phyloP scores from a whole-genome alignment of 1,284 basidiomycete genomes.

The Bjerkandera adusta region DNA sequence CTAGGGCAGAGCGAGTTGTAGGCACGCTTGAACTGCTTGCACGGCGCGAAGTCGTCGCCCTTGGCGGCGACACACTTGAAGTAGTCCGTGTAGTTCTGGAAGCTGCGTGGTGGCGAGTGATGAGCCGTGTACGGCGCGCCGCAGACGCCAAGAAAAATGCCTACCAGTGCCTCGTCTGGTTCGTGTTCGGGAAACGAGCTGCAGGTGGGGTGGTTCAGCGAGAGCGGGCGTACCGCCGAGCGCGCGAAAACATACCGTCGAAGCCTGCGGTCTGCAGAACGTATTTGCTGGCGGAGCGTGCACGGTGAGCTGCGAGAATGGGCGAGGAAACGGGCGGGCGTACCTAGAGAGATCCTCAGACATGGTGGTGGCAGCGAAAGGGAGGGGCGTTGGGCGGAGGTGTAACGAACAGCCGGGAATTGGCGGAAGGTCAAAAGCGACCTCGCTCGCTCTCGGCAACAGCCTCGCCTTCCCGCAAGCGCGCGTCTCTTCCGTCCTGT shows the following conservation, averaged over 20 bases:
- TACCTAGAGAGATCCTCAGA: slow-evolving; percentile 62
- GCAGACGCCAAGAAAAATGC: slow-evolving; percentile 24
- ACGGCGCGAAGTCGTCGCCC: slow-evolving; percentile 96
- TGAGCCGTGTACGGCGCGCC: neutral
- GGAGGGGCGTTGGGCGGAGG: slow-evolving; percentile 8
- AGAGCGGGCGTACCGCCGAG: too few species aligned
- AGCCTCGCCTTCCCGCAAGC: too few species aligned
- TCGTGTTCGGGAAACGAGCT: slow-evolving; percentile 95
- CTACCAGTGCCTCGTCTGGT: slow-evolving; percentile 94
- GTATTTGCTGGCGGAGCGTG: slow-evolving; percentile 75
- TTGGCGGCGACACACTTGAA: slow-evolving; percentile 97
- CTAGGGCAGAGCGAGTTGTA: slow-evolving; percentile 98
- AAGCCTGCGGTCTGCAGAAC: slow-evolving; percentile 85
- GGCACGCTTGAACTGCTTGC: slow-evolving; percentile 98
- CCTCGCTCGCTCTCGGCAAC: too few species aligned
- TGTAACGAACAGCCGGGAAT: slow-evolving; percentile 20
- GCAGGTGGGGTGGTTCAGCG: slow-evolving; percentile 10
- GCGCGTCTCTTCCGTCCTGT: too few species aligned
- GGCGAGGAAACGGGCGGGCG: slow-evolving; percentile 11
- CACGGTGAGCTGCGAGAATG: too few species aligned
- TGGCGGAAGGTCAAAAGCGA: slow-evolving; percentile 16
- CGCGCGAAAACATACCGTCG: slow-evolving; percentile 55
- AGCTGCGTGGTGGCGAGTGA: slow-evolving; percentile 41
- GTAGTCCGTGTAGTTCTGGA: slow-evolving; percentile 97
- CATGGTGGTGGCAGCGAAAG: slow-evolving; percentile 41